A percentile compares a stretch with the other conserved stretches of the same genome.
These are phyloP conservation scores for Leucocoprinus sp. DNA, from an alignment of 768 basidiomycete genomes.

Conservation along the genomic window DNA sequence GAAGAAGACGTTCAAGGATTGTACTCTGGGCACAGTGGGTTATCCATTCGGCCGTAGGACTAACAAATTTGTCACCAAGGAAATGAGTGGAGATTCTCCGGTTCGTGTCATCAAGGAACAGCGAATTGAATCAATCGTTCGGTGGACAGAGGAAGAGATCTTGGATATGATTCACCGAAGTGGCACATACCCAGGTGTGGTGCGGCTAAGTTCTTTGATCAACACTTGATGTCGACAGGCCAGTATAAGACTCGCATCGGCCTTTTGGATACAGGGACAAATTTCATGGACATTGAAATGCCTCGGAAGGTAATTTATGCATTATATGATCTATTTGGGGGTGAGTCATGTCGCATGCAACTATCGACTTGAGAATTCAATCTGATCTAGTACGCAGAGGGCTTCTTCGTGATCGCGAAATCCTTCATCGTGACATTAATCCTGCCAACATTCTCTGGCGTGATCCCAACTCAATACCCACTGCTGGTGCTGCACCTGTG, in stretches of 20 bases:
- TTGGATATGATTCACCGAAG: background rate
- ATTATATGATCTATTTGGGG: constrained; percentile 11
- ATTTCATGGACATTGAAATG: background rate
- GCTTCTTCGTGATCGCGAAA: constrained; percentile 5
- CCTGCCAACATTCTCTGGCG: background rate
- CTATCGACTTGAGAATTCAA: background rate
- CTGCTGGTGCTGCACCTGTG: background rate
- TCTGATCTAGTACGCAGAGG: constrained; percentile 4
- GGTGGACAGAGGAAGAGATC: background rate
- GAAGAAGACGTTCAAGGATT: background rate
- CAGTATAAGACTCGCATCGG: background rate
- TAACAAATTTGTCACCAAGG: background rate
- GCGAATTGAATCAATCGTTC: background rate
- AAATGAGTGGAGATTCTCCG: background rate
- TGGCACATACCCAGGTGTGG: background rate
- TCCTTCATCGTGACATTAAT: constrained; percentile 11
- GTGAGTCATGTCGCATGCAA: background rate
- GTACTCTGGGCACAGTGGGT: background rate
- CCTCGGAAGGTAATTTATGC: constrained; percentile 1
- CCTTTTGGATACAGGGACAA: background rate
- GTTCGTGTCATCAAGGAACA: background rate
- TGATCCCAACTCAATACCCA: background rate
- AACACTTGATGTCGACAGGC: no score
- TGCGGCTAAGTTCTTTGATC: background rate
- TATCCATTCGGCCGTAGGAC: background rate